Base-by-base conservation (phyloP, 495 filamentous ascomycete species). In the Penicillium psychrofluorescens region DNA sequence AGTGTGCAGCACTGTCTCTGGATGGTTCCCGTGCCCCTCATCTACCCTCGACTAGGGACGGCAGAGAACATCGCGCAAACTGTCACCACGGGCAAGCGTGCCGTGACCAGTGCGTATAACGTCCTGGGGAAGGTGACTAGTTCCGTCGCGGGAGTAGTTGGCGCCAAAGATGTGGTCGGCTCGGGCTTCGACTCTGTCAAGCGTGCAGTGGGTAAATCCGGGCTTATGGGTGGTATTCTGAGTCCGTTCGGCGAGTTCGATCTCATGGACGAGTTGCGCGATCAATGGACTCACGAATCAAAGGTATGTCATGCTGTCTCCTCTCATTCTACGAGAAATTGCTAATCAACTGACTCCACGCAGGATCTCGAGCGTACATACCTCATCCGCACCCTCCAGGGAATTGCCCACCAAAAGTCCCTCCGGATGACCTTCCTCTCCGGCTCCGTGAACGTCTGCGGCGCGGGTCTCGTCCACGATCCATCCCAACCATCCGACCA, bases 171-270 rank as follows among this genome's bases (percentile, higher is more conserved):
- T 13, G 81, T 90, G 41, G 92, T 98, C 4, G 81, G 84, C 28
- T 86, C 86, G 6, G 92, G 94, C 0, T 98, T 98, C 58, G 88
- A 83, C 49, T 83, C 85, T 12, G 89, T 97, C 45, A 98, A 98
- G 70, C 88, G 88, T 59, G 94, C 90, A 2, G 89, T 98, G 12
- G 92, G 92, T 12, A 98, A 98, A 63, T 80, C 77, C 6, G 92
- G 92, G 0, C 71, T 98, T 27, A 97, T 98, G 92, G 88, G 90
- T 36, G 81, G 85, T 8, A 86, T 96, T 37, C 71, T 98, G 27
- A 95, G 88, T 64, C 88, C 95, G 16, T 98, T 98, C 55, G 92
- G 92, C n/a, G 92, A 98, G 40, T 83, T 98, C 40, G 92, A 95
- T 59, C 77, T 97, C 14, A 79, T 90, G 41, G 92, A 98, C 64